A percentile compares a stretch with the other conserved stretches of the same genome.
Conservation (phyloP, 169 alveolate genomes). For the Babesia divergens region DNA sequence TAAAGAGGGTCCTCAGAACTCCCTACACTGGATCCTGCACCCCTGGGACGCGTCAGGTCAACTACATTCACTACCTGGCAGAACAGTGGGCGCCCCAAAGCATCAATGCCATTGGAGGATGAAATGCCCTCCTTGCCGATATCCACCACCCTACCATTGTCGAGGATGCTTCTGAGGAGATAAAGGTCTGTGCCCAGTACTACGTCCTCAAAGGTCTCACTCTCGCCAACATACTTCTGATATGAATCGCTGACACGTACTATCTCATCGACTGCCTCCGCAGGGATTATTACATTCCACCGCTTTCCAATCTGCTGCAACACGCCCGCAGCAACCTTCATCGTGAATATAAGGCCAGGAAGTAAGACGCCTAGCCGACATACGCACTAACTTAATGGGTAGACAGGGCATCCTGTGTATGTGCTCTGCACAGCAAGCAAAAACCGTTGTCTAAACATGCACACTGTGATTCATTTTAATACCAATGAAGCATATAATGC, state of each 20-base stretch:
- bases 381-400: too few relatives aligned
- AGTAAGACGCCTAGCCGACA: not conserved
- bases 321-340: not conserved
- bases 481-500: too few relatives aligned
- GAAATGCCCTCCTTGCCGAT: not conserved
- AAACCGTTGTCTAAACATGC: too few relatives aligned
- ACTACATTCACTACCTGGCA: slow-evolving; percentile 12
- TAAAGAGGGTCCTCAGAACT: slow-evolving; percentile 4
- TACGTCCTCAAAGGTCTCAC: not conserved
- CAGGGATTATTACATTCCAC: slow-evolving; percentile 27
- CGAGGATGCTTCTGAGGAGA: not conserved
- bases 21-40: not conserved
- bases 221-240: not conserved
- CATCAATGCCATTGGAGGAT: not conserved
- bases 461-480: too few relatives aligned
- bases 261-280: not conserved
- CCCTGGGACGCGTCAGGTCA: slow-evolving; percentile 17
- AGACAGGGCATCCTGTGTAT: too few relatives aligned
- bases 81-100: not conserved
- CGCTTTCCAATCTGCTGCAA: not conserved
- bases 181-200: not conserved
- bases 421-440: not conserved
- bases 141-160: not conserved
- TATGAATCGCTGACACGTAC: not conserved
- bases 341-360: not conserved